These are phyloP conservation scores for Umbellularia californica DNA, from an alignment of 164 flowering plant genomes.

Conservation along the genomic window DNA sequence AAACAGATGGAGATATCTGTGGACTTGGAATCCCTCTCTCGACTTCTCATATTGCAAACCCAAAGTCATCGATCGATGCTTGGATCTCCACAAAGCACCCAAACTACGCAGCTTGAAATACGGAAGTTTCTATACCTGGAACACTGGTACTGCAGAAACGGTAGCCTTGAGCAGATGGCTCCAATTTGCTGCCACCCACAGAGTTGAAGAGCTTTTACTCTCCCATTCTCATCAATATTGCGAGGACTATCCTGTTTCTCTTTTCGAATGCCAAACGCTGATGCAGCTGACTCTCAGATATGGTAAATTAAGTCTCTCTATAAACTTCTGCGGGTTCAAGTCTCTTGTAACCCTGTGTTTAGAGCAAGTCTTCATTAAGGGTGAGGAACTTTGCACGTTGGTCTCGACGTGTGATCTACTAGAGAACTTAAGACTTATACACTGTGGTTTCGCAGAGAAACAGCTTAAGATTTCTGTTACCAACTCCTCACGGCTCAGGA, in stretches of 20 bases:
- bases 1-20: not conserved
- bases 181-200: not conserved
- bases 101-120: not conserved
- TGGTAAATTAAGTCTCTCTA: not conserved
- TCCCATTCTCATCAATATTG: not conserved
- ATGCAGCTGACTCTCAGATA: not conserved
- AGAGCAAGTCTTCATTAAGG: not conserved
- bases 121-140: not conserved
- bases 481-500: not conserved
- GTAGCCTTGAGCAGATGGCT: not conserved
- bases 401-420: not conserved
- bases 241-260: too few species aligned
- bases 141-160: too few species aligned
- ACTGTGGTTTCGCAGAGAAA: not conserved
- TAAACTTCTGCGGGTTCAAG: not conserved
- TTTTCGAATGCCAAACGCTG: not conserved
- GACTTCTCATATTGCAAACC: not conserved
- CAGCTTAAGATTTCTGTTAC: not conserved
- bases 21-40: not conserved
- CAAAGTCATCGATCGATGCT: not conserved
- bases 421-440: not conserved
- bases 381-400: not conserved
- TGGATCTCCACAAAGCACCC: not conserved
- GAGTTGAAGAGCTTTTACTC: not conserved
- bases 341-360: not conserved